Conservation (phyloP, 2,329 filamentous ascomycete genomes). For the Ilyonectria sp. region DNA sequence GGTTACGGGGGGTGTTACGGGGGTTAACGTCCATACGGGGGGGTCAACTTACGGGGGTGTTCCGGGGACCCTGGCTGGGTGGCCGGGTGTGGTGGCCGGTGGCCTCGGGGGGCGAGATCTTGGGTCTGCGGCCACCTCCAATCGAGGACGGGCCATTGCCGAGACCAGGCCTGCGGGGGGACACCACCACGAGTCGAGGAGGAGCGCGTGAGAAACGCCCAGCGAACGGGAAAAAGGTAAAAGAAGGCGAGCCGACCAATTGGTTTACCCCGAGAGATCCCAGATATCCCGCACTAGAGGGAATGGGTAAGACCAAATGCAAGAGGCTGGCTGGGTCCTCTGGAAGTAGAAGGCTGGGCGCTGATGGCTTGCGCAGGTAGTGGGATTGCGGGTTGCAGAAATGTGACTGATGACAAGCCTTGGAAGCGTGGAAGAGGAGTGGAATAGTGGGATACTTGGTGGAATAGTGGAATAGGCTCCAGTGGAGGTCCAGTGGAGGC, state of each 20-base stretch:
- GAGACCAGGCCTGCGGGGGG: neutral
- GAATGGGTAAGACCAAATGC: conserved; percentile 21
- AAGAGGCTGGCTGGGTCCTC: conserved; percentile 30
- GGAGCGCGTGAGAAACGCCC: neutral
- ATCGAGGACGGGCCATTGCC: conserved; percentile 19
- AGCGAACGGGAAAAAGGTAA: neutral
- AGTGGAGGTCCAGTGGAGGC: conserved; percentile 19
- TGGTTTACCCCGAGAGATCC: neutral
- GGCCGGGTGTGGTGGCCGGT: neutral
- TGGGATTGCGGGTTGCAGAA: conserved; percentile 1
- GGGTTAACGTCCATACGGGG: neutral
- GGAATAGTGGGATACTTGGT: too few relatives aligned
- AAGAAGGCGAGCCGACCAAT: conserved; percentile 2
- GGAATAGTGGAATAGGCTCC: conserved; percentile 5
- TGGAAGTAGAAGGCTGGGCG: conserved; percentile 23
- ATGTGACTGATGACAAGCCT: neutral
- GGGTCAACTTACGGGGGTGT: neutral
- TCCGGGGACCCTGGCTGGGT: neutral
- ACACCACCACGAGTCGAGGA: too few relatives aligned
- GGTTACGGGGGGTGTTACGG: neutral
- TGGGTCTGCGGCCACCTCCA: conserved; percentile 9
- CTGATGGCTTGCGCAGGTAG: neutral
- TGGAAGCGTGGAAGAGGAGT: neutral
- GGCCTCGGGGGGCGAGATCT: conserved; percentile 25
- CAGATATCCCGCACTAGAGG: conserved; percentile 1